phyloP scores from a whole-genome alignment of 208 protist species.

The Trypanosoma scelopori region DNA sequence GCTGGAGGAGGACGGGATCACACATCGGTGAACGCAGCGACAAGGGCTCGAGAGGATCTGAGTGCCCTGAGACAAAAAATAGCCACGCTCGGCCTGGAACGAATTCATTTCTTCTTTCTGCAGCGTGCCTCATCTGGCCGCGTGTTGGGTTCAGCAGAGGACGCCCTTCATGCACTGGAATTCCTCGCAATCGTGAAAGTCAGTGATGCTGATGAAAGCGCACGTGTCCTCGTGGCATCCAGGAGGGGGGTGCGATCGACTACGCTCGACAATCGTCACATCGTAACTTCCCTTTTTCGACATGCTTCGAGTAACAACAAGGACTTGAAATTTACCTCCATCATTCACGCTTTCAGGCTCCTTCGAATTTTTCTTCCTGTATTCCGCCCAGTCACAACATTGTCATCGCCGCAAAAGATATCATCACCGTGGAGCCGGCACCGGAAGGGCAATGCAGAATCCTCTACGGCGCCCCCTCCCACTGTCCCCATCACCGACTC shows the following conservation, averaged over 20 bases:
- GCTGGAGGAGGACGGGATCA: neutral
- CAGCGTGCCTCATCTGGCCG: conserved; percentile 19
- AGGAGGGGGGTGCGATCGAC: neutral
- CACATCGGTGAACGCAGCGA: neutral
- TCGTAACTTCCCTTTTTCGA: conserved; percentile 22
- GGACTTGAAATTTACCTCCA: conserved; percentile 65
- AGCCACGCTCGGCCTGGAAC: conserved; percentile 57
- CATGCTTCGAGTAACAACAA: conserved; percentile 30
- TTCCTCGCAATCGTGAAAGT: conserved; percentile 48
- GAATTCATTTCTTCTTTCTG: conserved; percentile 66
- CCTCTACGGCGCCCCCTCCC: neutral
- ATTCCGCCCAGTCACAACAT: conserved; percentile 35
- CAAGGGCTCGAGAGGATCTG: conserved; percentile 15
- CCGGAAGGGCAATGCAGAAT: neutral
- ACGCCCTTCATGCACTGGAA: conserved; percentile 64
- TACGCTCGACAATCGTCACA: no score
- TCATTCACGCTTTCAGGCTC: conserved; percentile 72
- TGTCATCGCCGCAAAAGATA: neutral
- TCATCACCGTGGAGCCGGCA: no score
- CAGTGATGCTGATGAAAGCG: conserved; percentile 28
- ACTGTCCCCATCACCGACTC: neutral
- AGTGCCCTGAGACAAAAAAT: conserved; percentile 30
- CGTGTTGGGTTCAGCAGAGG: conserved; percentile 36
- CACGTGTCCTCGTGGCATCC: conserved; percentile 4
- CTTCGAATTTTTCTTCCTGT: conserved; percentile 63